Percentiles rank a stretch among this genome's conserved stretches.
Evolutionary conservation across 2,329 filamentous ascomycete genomes (phyloP).

Genomic region (Colletotrichum sansevieriae): DNA sequence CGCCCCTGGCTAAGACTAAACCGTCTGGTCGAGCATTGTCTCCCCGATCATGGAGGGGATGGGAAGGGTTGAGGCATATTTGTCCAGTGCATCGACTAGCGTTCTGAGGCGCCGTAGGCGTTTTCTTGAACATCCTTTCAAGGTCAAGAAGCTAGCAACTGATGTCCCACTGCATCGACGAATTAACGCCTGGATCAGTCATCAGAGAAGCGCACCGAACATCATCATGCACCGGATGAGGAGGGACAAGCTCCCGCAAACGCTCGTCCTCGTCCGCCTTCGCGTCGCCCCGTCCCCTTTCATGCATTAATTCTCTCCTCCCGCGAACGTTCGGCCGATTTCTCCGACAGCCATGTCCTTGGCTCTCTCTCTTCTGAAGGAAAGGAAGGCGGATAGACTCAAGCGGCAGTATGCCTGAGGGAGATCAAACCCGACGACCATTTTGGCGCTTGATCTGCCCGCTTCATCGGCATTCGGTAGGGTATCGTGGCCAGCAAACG

Average conservation of each 20-base stretch:
- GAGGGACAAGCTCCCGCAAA: conserved; percentile 4
- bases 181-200: conserved; percentile 1
- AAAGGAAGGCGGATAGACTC: conserved; percentile 5
- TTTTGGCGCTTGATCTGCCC: conserved; percentile 25
- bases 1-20: conserved; percentile 35
- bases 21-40: conserved; percentile 29
- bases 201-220: conserved; percentile 6
- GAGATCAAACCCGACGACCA: conserved; percentile 21
- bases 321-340: conserved; percentile 16
- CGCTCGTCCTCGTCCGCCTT: conserved; percentile 7
- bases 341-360: conserved; percentile 21
- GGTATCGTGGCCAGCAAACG: conserved; percentile 17
- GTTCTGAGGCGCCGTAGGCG: conserved; percentile 26
- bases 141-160: conserved; percentile 27
- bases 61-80: background rate
- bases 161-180: conserved; percentile 9
- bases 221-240: background rate
- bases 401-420: conserved; percentile 15
- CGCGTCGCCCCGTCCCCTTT: conserved; percentile 12
- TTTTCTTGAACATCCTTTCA: conserved; percentile 7
- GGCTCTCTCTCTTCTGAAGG: background rate
- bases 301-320: background rate
- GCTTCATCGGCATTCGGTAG: conserved; percentile 35
- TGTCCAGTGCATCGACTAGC: conserved; percentile 29
- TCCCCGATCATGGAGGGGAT: conserved; percentile 26